Evolutionary conservation across 306 rosid species (phyloP).

Genomic region (Fagus sylvatica): DNA sequence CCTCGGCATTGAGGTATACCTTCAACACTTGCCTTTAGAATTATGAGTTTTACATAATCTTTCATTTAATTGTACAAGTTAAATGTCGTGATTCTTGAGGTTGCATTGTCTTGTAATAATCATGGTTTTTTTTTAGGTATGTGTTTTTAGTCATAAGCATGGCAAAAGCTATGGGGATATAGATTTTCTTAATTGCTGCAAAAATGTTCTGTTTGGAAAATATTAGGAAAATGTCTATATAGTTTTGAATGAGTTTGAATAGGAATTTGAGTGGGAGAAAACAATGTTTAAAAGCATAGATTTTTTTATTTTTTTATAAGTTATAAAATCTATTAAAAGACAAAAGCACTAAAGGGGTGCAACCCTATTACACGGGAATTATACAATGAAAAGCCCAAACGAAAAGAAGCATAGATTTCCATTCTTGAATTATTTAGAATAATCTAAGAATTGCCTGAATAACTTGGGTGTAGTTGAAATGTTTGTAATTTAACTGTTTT

Average conservation of each 20-base stretch:
- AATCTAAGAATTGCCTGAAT: not conserved
- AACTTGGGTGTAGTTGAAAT: not conserved
- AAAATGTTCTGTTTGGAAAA: not conserved
- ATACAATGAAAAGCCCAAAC: too few relatives aligned
- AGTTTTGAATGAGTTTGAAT: not conserved
- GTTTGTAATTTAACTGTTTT: not conserved
- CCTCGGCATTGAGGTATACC: slow-evolving; percentile 88
- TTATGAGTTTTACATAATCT: not conserved
- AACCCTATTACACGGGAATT: too few relatives aligned
- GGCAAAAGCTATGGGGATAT: not conserved
- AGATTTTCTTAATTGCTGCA: not conserved
- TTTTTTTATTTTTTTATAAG: too few relatives aligned
- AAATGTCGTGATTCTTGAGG: not conserved
- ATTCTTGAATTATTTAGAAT: not conserved
- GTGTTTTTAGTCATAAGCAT: not conserved
- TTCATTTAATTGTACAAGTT: not conserved
- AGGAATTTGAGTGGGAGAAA: not conserved
- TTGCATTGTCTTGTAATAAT: not conserved
- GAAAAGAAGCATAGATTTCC: not conserved
- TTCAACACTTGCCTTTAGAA: slow-evolving; percentile 1
- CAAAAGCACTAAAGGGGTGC: too few relatives aligned
- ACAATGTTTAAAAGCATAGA: not conserved
- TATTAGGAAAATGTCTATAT: not conserved
- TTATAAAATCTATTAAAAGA: too few relatives aligned
- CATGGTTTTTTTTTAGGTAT: not conserved